Evolutionary conservation across 176 grass and related monocot genomes (phyloP), one percentile per base, ranked within the genome.

Genomic region (Puya raimondii): DNA sequence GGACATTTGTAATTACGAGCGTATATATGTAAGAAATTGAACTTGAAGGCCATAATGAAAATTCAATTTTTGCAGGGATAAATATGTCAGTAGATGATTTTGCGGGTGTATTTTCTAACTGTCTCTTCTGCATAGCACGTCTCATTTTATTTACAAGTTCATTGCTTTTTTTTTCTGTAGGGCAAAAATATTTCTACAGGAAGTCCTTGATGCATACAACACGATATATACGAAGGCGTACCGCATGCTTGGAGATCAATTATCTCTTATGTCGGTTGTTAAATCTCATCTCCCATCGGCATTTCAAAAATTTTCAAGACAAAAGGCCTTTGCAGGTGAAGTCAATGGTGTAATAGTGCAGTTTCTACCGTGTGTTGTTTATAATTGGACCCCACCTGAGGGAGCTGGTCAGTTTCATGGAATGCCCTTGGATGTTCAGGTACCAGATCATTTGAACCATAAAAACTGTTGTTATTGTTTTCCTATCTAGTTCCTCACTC

Each of bases 341-440:
- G 69, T 92, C 51, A 92, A 85, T 75, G 89, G 93, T 68, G 76
- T 69, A 64, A 81, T 77, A 26, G 17, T 92, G 69, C 80, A 90
- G 48, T 92, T 97, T 85, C 86, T 97, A 81, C 93, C 93, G 63
- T 97, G 93, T 88, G 77, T 74, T 66, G 50, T 90, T 70, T 92
- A 97, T 80, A 97, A 92, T 68, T 97, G 93, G 89, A 92, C 89
- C 10, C 89, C 93, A 16, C 93, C 89, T 72, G 89, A 97, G 50
- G 89, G 93, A 52, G 86, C 86, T 77, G 89, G 86, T 53, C 93
- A 97, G 65, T 92, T 92, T 81, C 93, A 90, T 74, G 93, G 93
- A 72, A 97, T 92, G 82, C 93, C 93, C 66, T 90, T 97, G 81
- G 84, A 92, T 88, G 86, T 97, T 18, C 88, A 97, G 84, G 93